A percentile compares a stretch with the other conserved stretches of the same genome.
Conservation (phyloP, 305 asterid species). For the Plantago lanceolata region DNA sequence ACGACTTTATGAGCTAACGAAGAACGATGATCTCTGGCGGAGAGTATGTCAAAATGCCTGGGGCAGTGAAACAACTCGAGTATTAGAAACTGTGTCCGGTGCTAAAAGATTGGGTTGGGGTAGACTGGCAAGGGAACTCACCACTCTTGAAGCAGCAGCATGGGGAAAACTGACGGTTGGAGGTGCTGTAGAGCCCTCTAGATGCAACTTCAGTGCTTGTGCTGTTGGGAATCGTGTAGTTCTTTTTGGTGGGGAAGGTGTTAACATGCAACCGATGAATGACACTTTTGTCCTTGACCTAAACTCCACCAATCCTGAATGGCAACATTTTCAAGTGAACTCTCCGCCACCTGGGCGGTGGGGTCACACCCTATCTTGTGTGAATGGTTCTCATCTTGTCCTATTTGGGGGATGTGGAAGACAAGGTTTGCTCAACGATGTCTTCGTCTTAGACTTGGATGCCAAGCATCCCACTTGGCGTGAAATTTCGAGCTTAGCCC, state of each 20-base stretch:
- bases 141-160: constrained; percentile 82
- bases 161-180: constrained; percentile 80
- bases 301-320: constrained; percentile 70
- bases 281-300: constrained; percentile 85
- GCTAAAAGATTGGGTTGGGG: constrained; percentile 81
- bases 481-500: constrained; percentile 83
- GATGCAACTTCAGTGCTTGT: constrained; percentile 68
- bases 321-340: constrained; percentile 75
- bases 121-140: constrained; percentile 76
- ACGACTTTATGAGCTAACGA: constrained; percentile 60
- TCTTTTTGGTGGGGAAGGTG: constrained; percentile 86
- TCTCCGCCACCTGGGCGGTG: constrained; percentile 94
- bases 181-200: constrained; percentile 64
- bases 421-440: constrained; percentile 85
- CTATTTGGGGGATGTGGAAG: constrained; percentile 88
- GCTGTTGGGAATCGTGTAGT: constrained; percentile 65
- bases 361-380: constrained; percentile 94
- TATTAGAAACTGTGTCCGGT: constrained; percentile 64
- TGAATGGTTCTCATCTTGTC: constrained; percentile 73
- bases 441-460: constrained; percentile 74
- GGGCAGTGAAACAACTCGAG: constrained; percentile 75
- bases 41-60: constrained; percentile 88
- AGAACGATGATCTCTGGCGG: constrained; percentile 76
- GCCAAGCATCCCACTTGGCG: constrained; percentile 86
- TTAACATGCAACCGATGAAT: constrained; percentile 91